These are phyloP conservation scores for Lasiosphaeria ovina DNA, from an alignment of 495 filamentous ascomycete species.

Conservation along the genomic window DNA sequence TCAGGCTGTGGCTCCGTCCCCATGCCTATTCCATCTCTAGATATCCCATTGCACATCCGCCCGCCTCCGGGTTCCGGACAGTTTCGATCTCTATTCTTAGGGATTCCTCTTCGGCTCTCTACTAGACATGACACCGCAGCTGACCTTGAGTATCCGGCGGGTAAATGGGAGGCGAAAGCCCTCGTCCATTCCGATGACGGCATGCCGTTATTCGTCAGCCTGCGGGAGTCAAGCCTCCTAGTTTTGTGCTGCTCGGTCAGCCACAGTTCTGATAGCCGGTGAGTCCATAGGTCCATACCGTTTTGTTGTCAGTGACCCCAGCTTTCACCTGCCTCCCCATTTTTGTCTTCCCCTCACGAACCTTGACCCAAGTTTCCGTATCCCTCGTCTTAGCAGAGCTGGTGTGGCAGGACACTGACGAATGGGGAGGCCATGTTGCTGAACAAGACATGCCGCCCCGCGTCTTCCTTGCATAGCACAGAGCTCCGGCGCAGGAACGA, in stretches of 20 bases:
- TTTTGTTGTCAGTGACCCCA: slow-evolving; percentile 8
- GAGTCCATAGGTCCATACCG: slow-evolving; percentile 9
- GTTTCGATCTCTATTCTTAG: slow-evolving; percentile 24
- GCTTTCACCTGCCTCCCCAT: slow-evolving; percentile 8
- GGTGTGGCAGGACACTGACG: slow-evolving; percentile 11
- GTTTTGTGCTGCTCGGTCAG: slow-evolving; percentile 7
- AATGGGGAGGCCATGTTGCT: slow-evolving; percentile 15
- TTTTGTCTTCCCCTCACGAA: slow-evolving; percentile 9
- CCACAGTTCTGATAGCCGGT: not conserved
- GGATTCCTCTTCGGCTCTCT: slow-evolving; percentile 1
- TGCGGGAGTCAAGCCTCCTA: slow-evolving; percentile 8
- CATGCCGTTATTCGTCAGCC: slow-evolving; percentile 9
- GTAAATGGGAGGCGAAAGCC: slow-evolving; percentile 17
- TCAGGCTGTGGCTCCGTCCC: not conserved
- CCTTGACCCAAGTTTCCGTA: slow-evolving; percentile 18
- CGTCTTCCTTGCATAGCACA: slow-evolving; percentile 22
- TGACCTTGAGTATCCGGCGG: slow-evolving; percentile 19
- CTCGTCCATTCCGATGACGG: slow-evolving; percentile 6
- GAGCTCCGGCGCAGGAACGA: slow-evolving; percentile 25
- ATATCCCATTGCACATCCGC: not conserved
- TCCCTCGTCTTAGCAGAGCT: slow-evolving; percentile 5
- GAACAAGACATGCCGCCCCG: slow-evolving; percentile 16
- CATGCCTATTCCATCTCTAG: not conserved
- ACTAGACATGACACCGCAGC: slow-evolving; percentile 12
- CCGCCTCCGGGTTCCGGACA: not conserved